Evolutionary conservation across 139 green algal genomes (phyloP).

Genomic region (Raphidocelis subcapitata): DNA sequence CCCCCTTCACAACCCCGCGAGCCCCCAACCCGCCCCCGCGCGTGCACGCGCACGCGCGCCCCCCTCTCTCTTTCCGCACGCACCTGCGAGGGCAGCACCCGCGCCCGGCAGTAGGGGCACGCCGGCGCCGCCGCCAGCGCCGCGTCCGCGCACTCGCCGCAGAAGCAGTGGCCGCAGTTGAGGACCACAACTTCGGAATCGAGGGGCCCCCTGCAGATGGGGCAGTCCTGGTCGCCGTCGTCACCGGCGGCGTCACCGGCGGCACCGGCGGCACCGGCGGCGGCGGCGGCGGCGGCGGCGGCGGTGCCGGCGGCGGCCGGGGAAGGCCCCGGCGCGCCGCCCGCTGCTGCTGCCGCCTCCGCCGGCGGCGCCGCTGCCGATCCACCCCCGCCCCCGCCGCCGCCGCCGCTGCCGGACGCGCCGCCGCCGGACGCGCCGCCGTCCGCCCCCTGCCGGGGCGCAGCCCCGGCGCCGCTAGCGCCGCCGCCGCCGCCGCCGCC

Average conservation of each 20-base stretch:
- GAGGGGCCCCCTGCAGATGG: background rate
- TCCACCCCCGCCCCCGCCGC: background rate
- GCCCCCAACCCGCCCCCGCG: no score
- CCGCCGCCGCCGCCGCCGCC: constrained; percentile 36
- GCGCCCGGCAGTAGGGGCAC: constrained; percentile 34
- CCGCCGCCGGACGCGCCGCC: no score
- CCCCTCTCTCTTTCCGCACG: no score
- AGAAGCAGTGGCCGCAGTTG: constrained; percentile 59
- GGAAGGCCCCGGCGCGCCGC: no score
- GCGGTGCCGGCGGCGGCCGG: background rate
- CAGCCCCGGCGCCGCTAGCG: background rate
- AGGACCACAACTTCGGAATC: no score
- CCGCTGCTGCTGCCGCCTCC: no score
- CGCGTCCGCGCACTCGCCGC: constrained; percentile 40
- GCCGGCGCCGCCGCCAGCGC: constrained; percentile 17
- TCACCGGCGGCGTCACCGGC: background rate
- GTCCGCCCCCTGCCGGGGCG: no score
- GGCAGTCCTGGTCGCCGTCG: constrained; percentile 15
- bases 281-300: background rate
- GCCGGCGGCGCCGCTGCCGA: no score
- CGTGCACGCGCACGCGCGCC: no score
- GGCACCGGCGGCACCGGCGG: background rate
- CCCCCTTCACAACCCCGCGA: no score
- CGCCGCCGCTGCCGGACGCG: background rate
- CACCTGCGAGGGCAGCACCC: constrained; percentile 3